Percentiles rank a stretch among this genome's conserved stretches.
Conservation (phyloP, 768 basidiomycete species). For the Pleurotus djamor region DNA sequence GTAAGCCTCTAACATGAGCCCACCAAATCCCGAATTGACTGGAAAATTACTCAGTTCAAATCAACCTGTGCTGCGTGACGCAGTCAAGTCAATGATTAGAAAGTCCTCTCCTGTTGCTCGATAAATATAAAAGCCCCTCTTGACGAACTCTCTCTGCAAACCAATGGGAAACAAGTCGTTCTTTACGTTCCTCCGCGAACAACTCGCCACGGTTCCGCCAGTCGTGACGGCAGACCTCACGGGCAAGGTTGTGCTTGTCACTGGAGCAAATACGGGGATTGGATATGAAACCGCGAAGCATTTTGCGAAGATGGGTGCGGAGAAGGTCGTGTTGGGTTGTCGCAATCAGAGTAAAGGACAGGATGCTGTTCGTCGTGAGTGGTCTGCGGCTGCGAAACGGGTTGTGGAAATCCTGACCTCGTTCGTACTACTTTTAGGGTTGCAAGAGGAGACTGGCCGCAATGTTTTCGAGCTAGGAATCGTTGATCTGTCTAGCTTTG, state of each 20-base stretch:
- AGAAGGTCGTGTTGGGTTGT: constrained; percentile 35
- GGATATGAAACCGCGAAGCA: constrained; percentile 46
- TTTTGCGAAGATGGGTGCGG: constrained; percentile 41
- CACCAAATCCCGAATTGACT: no score
- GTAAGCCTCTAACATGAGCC: no score
- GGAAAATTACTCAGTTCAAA: no score
- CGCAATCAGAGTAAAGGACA: constrained; percentile 30
- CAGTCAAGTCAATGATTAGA: no score
- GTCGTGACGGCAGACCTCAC: neutral
- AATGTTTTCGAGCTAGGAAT: constrained; percentile 31
- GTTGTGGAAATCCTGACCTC: constrained; percentile 6
- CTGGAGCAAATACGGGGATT: constrained; percentile 44
- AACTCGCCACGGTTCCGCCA: neutral
- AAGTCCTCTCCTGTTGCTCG: no score
- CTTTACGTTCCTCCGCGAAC: neutral
- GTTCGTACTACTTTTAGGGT: constrained; percentile 13
- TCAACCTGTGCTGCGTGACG: no score
- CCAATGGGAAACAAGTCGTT: neutral
- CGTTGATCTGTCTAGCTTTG: constrained; percentile 38
- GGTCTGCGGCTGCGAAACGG: neutral
- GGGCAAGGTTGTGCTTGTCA: neutral
- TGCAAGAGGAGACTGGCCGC: constrained; percentile 29
- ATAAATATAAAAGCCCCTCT: no score
- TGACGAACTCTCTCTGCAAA: no score
- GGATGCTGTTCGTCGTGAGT: constrained; percentile 31